These are phyloP conservation scores for Platanus orientalis DNA, from an alignment of 164 flowering plant species.

Conservation along the genomic window DNA sequence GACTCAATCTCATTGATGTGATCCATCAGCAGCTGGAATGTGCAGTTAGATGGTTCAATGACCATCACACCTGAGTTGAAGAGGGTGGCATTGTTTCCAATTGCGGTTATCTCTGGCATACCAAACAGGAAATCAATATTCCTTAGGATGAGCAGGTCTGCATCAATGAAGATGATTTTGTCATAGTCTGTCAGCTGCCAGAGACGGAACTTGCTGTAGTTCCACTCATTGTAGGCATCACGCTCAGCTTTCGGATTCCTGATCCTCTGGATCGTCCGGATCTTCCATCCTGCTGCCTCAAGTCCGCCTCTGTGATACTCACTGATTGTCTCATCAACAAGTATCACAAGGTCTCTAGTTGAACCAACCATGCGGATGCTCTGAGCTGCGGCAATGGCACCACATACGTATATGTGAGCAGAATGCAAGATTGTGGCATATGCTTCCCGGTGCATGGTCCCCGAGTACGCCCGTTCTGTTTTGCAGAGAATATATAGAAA, in stretches of 20 bases:
- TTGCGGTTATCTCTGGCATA: slow-evolving; percentile 89
- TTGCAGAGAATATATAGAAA: neutral
- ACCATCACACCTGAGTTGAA: slow-evolving; percentile 97
- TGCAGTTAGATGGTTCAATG: slow-evolving; percentile 84
- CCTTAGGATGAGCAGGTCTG: slow-evolving; percentile 79
- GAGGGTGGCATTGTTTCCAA: slow-evolving; percentile 79
- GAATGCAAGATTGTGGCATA: slow-evolving; percentile 65
- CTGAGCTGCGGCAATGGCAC: slow-evolving; percentile 64
- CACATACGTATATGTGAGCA: slow-evolving; percentile 55
- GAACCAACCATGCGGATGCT: slow-evolving; percentile 59
- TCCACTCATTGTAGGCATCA: slow-evolving; percentile 91
- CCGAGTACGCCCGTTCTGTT: slow-evolving; percentile 27
- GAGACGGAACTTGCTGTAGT: slow-evolving; percentile 90
- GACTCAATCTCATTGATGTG: slow-evolving; percentile 83
- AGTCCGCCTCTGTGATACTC: slow-evolving; percentile 50
- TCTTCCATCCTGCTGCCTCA: slow-evolving; percentile 59
- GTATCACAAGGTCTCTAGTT: slow-evolving; percentile 49
- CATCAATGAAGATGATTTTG: slow-evolving; percentile 89
- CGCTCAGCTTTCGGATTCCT: slow-evolving; percentile 61
- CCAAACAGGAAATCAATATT: slow-evolving; percentile 81
- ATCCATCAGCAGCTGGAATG: slow-evolving; percentile 80
- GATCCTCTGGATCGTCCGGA: slow-evolving; percentile 47
- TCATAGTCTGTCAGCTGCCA: slow-evolving; percentile 95
- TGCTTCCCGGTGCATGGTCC: slow-evolving; percentile 42
- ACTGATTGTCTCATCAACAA: slow-evolving; percentile 53